These are phyloP conservation scores for Ceratobasidium sp. DNA, from an alignment of 1,284 basidiomycete species.

Conservation along the genomic window DNA sequence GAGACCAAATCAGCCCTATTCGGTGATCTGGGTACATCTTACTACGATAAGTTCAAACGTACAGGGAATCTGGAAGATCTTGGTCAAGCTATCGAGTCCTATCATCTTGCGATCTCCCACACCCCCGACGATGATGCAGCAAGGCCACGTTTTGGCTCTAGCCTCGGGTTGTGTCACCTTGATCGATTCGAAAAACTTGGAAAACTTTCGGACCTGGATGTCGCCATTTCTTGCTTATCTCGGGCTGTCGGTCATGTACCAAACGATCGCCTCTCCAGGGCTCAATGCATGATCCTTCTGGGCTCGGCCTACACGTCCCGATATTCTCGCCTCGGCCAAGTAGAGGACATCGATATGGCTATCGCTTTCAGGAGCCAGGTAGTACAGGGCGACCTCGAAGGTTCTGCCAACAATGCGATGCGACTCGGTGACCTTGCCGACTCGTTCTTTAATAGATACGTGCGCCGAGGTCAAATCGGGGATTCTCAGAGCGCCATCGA, in stretches of 20 bases:
- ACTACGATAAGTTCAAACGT: background rate
- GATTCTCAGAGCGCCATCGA: slow-evolving; percentile 11
- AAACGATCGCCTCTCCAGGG: background rate
- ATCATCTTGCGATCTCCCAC: background rate
- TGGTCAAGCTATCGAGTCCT: background rate
- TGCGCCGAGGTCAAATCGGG: background rate
- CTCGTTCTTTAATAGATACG: slow-evolving; percentile 1
- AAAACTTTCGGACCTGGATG: background rate
- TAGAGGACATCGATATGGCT: slow-evolving; percentile 14
- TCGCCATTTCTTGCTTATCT: background rate
- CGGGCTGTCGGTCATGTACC: background rate
- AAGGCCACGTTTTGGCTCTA: too few species aligned
- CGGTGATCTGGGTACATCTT: background rate
- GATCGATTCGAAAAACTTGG: background rate
- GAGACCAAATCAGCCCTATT: background rate
- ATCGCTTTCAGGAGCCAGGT: slow-evolving; percentile 9
- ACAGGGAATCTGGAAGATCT: background rate
- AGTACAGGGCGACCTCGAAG: background rate
- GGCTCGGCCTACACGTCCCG: background rate
- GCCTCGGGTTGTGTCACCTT: background rate
- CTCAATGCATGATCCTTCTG: slow-evolving; percentile 10
- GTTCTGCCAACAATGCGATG: background rate
- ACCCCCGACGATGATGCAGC: background rate
- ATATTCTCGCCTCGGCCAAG: background rate
- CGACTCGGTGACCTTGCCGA: slow-evolving; percentile 5